phyloP scores from a whole-genome alignment of 305 asterid genomes.

The Plantago coronopus region DNA sequence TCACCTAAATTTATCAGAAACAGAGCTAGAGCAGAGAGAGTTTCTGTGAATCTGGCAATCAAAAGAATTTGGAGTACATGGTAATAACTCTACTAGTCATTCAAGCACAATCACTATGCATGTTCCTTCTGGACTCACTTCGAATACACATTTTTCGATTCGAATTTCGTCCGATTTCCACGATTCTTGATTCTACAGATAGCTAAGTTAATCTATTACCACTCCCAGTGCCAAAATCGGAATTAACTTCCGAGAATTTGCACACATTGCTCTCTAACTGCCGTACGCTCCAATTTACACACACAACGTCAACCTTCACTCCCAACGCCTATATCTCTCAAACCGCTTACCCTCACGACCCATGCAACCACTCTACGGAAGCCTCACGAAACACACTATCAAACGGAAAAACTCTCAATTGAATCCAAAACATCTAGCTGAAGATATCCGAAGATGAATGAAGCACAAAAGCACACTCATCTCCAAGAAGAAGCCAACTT shows the following conservation, averaged over 20 bases:
- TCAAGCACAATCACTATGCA: neutral
- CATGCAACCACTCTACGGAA: conserved; percentile 26
- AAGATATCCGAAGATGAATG: conserved; percentile 33
- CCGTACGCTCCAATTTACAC: conserved; percentile 25
- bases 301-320: conserved; percentile 41
- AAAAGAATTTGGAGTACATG: conserved; percentile 1
- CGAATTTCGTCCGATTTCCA: conserved; percentile 34
- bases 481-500: neutral
- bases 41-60: neutral
- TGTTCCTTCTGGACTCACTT: conserved; percentile 62
- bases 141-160: conserved; percentile 20
- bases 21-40: no score
- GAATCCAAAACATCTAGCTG: conserved; percentile 23
- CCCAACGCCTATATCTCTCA: conserved; percentile 32
- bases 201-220: conserved; percentile 31
- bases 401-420: conserved; percentile 17
- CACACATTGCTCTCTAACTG: conserved; percentile 28
- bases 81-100: neutral
- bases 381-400: conserved; percentile 48
- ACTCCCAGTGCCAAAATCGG: conserved; percentile 14
- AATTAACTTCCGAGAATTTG: conserved; percentile 29
- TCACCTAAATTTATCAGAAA: no score
- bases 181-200: conserved; percentile 34
- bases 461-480: conserved; percentile 54
- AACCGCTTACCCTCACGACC: neutral